Evolutionary conservation across 192 early-diverging fungal genomes (phyloP).

Genomic region (Coemansia aciculifera): DNA sequence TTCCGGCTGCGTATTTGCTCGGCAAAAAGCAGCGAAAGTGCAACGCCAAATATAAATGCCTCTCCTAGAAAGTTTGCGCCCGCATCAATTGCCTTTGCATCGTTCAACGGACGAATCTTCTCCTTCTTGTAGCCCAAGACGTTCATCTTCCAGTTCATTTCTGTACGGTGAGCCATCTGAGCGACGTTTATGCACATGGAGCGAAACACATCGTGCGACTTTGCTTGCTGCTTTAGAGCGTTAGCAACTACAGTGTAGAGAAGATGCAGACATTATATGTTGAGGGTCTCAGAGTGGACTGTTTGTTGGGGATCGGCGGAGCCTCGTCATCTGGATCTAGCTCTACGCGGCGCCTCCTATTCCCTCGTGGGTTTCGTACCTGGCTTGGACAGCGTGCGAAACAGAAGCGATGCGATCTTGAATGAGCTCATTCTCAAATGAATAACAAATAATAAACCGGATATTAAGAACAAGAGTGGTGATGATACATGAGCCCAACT

Average conservation of each 20-base stretch:
- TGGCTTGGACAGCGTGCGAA: conserved; percentile 68
- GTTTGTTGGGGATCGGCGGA: neutral
- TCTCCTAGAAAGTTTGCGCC: conserved; percentile 82
- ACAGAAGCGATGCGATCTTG: conserved; percentile 63
- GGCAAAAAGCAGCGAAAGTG: conserved; percentile 67
- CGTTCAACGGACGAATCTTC: conserved; percentile 74
- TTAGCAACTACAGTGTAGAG: conserved; percentile 49
- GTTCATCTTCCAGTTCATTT: conserved; percentile 82
- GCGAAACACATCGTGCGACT: conserved; percentile 62
- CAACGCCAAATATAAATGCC: conserved; percentile 74
- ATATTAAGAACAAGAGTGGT: neutral
- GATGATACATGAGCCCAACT: neutral
- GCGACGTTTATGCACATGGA: conserved; percentile 75
- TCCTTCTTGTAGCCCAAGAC: conserved; percentile 76
- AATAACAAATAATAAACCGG: neutral
- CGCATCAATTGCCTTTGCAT: conserved; percentile 75
- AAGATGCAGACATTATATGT: neutral
- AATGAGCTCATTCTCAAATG: conserved; percentile 58
- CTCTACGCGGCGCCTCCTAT: neutral
- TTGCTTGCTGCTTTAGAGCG: conserved; percentile 56
- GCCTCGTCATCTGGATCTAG: neutral
- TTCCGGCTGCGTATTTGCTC: conserved; percentile 67
- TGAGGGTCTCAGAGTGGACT: neutral
- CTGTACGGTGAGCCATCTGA: conserved; percentile 74
- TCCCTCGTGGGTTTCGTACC: conserved; percentile 45